A percentile compares a stretch with the other conserved stretches of the same genome.
Evolutionary conservation across 352 stramenopile genomes (phyloP).

Genomic region (Phytophthora sp.): DNA sequence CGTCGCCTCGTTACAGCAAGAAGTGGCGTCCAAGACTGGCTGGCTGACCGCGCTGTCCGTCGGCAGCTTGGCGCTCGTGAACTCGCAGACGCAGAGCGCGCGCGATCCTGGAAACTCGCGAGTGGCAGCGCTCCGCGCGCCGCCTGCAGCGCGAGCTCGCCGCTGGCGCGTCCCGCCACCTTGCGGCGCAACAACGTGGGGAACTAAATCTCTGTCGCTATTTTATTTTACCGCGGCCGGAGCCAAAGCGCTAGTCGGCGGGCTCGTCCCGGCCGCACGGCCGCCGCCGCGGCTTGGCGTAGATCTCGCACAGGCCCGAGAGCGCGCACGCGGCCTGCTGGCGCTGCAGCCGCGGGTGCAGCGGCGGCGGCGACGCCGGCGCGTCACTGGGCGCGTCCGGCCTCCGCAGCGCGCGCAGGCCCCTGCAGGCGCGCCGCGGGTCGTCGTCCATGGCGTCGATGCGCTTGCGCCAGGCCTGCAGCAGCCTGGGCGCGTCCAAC

Average conservation of each 20-base stretch:
- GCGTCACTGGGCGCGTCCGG: too few relatives aligned
- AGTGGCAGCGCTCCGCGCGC: background rate
- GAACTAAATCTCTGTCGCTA: slow-evolving; percentile 30
- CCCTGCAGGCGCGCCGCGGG: background rate
- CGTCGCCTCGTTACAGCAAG: too few relatives aligned
- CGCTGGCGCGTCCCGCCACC: too few relatives aligned
- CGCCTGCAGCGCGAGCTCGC: background rate
- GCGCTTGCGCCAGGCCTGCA: slow-evolving; percentile 36
- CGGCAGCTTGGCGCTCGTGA: too few relatives aligned
- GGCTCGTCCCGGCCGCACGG: background rate
- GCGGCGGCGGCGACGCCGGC: background rate
- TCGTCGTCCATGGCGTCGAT: slow-evolving; percentile 35
- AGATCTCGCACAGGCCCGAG: slow-evolving; percentile 35
- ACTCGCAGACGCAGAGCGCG: too few relatives aligned
- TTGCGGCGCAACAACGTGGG: too few relatives aligned
- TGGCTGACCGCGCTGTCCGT: too few relatives aligned
- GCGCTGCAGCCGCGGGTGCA: slow-evolving; percentile 35
- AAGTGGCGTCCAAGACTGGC: too few relatives aligned
- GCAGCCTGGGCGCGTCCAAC: slow-evolving; percentile 4
- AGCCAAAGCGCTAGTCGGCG: background rate
- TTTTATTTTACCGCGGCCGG: slow-evolving; percentile 17
- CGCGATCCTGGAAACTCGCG: too few relatives aligned
- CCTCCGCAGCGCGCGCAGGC: background rate
- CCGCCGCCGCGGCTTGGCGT: slow-evolving; percentile 22
- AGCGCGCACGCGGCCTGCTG: slow-evolving; percentile 32